phyloP scores from a whole-genome alignment of 1,139 yeast species.

The Kluyveromyces sp. region DNA sequence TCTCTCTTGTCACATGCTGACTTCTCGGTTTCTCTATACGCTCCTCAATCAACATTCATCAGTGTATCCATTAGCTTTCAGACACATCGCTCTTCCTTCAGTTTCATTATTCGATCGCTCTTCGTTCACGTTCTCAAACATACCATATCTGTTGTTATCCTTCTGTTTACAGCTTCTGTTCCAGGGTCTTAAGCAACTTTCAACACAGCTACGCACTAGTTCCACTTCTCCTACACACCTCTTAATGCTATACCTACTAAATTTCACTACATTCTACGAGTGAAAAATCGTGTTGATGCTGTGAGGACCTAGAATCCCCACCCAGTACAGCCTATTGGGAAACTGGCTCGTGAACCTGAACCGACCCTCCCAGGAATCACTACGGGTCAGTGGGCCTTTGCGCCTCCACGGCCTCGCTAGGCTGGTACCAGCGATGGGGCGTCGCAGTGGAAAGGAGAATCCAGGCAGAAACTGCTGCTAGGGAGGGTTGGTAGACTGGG shows the following conservation, averaged over 20 bases:
- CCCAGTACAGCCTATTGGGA: no score
- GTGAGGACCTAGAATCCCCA: not conserved
- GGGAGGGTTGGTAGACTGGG: no score
- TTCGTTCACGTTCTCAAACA: slow-evolving; percentile 2
- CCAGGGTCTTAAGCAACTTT: not conserved
- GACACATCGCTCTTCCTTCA: not conserved
- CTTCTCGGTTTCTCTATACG: no score
- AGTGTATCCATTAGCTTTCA: not conserved
- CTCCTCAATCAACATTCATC: not conserved
- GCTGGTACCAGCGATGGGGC: no score
- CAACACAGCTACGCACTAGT: not conserved
- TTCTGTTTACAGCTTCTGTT: slow-evolving; percentile 9
- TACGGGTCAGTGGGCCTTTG: no score
- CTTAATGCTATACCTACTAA: not conserved
- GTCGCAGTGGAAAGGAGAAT: no score
- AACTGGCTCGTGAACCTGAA: no score
- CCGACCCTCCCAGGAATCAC: no score
- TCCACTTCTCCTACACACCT: not conserved
- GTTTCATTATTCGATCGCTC: not conserved
- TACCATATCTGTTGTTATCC: slow-evolving; percentile 12
- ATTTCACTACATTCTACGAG: not conserved
- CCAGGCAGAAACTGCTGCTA: no score
- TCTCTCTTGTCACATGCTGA: no score
- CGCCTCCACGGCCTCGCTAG: no score
- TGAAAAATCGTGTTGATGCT: not conserved